Evolutionary conservation across 495 filamentous ascomycete genomes (phyloP).

Genomic region (Podospora tetraspora): DNA sequence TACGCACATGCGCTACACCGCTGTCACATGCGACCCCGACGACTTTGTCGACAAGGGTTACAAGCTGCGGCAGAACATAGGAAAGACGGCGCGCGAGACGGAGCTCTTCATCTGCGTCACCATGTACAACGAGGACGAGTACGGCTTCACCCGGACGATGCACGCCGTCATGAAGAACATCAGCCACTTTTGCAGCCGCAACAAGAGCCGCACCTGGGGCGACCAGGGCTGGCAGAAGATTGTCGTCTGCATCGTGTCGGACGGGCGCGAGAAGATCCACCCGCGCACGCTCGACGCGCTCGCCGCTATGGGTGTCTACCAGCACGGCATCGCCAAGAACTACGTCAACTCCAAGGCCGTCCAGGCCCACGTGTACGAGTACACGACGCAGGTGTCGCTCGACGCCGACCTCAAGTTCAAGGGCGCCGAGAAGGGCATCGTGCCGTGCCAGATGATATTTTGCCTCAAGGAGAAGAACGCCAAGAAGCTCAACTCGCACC

Average conservation of each 20-base stretch:
- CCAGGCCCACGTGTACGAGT: slow-evolving; percentile 94
- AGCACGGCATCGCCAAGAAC: slow-evolving; percentile 98
- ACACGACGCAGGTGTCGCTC: slow-evolving; percentile 95
- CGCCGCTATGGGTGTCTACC: slow-evolving; percentile 97
- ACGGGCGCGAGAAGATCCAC: slow-evolving; percentile 91
- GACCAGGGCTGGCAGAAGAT: slow-evolving; percentile 99
- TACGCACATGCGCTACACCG: slow-evolving; percentile 99
- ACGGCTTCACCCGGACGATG: slow-evolving; percentile 95
- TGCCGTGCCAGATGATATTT: slow-evolving; percentile 98
- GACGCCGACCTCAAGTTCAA: slow-evolving; percentile 97
- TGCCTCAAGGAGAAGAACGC: slow-evolving; percentile 97
- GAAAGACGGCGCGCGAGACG: slow-evolving; percentile 80
- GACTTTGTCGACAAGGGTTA: slow-evolving; percentile 86
- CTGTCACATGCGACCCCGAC: slow-evolving; percentile 97
- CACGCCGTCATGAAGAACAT: slow-evolving; percentile 99
- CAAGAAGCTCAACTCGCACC: slow-evolving; percentile 97
- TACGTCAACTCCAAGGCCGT: slow-evolving; percentile 85
- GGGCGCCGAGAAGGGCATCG: slow-evolving; percentile 96
- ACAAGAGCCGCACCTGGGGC: slow-evolving; percentile 92
- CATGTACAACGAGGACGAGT: slow-evolving; percentile 99
- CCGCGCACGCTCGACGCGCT: slow-evolving; percentile 91
- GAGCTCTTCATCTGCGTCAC: slow-evolving; percentile 97
- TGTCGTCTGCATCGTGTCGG: slow-evolving; percentile 91
- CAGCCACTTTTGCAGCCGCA: slow-evolving; percentile 86
- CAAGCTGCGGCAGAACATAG: slow-evolving; percentile 93